These are phyloP conservation scores for Mesembryanthemum crystallinum DNA, from an alignment of 148 eudicot genomes.

Conservation along the genomic window DNA sequence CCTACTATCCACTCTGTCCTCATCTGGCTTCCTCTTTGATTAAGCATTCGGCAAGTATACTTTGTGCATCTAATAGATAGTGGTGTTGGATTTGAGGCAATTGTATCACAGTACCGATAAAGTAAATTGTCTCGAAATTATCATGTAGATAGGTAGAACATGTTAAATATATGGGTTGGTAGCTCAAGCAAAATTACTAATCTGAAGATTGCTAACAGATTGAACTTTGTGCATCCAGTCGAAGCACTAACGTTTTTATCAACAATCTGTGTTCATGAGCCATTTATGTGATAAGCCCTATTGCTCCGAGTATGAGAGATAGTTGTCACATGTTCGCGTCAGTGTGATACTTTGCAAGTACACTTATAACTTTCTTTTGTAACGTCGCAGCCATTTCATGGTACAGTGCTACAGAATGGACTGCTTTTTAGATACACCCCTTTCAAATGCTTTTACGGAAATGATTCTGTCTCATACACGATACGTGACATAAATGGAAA, in stretches of 20 bases:
- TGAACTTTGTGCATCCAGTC: constrained; percentile 1
- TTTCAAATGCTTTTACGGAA: constrained; percentile 74
- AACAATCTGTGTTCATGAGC: neutral
- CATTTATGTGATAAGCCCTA: too few relatives aligned
- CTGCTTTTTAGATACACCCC: constrained; percentile 77
- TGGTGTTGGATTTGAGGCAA: neutral
- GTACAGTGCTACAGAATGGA: constrained; percentile 66
- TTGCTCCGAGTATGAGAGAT: neutral
- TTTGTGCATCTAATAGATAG: neutral
- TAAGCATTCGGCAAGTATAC: neutral
- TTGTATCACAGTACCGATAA: neutral
- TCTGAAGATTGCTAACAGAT: neutral
- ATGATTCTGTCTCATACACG: constrained; percentile 68
- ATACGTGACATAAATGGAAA: constrained; percentile 59
- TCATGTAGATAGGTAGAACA: neutral
- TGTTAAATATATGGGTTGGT: neutral
- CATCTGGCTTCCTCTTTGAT: neutral
- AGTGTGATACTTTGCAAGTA: neutral
- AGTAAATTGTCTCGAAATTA: neutral
- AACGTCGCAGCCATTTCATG: constrained; percentile 70
- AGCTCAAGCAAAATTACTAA: neutral
- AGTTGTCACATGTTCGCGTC: neutral
- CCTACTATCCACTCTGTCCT: neutral
- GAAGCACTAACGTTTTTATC: constrained; percentile 1
- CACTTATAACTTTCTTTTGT: constrained; percentile 3